Evolutionary conservation across 2,329 filamentous ascomycete species (phyloP), one percentile per base, ranked within the genome.

Genomic region (Diplocarpon rosae): DNA sequence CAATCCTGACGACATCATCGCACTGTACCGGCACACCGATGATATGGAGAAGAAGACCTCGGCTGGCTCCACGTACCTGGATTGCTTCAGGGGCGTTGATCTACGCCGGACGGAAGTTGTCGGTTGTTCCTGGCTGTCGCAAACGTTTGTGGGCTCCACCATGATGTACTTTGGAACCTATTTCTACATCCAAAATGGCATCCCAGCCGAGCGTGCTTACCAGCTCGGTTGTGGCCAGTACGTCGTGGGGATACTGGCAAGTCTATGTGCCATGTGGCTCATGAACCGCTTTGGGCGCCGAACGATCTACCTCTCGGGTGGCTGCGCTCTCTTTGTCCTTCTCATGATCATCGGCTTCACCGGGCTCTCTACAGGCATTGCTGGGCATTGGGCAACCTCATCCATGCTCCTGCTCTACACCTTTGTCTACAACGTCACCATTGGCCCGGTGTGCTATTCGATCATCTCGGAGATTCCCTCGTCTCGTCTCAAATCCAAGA

Each of bases 101-200:
- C 55, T 66, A 13, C 63, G 70, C 12, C 67, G 72, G n/a, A 75
- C 72, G 0, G 71, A 75, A 53, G 71, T 75, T 16, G 67, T 68
- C 1, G 64, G 67, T 42, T 73, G 76, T 50, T 72, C 75, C 4
- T 82, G 78, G 65, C 67, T 73, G 9, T 75, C 77, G 1, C 78
- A 83, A 57, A 75, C 78, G 10, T 63, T 80, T 2, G 75, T 71
- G 43, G 76, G 78, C 9, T 74, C 76, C 47, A 73, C 78, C n/a
- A 70, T 82, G 47, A 75, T 78, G 49, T 76, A 75, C 46, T 82
- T 78, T 48, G 76, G 73, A 1, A 80, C 75, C 2, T 76, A 77
- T 54, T 71, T 71, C 57, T 78, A 78, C 58, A 63, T 72, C 48
- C 69, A 73, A 11, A 74, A 73, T 2, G 75, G 75, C 1, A 59